Evolutionary conservation across 2,329 filamentous ascomycete genomes (phyloP), one percentile per base, ranked within the genome.

Genomic region (Ceratocystis harringtonii): DNA sequence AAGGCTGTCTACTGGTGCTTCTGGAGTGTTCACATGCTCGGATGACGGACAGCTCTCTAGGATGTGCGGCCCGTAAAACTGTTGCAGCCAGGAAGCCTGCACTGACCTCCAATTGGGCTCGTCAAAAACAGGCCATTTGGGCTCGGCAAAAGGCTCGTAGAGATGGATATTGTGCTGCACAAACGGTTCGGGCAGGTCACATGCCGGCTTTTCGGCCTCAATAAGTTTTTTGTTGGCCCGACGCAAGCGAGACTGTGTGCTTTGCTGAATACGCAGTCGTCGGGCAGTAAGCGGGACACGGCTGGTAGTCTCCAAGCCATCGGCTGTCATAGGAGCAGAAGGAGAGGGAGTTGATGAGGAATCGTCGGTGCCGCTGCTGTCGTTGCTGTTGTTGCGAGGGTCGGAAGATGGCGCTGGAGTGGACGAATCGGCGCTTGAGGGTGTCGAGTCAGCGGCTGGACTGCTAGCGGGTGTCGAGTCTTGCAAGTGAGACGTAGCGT

Each of bases 21-120:
- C 44, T 19, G 19, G 5, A 3, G 3, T 44, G 15, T 41, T 4
- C 3, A 5, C 3, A 1, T 41, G 36, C 36, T 22, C 22, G 8
- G 48, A 15, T 6, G 61, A 45, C 5, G 17, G 22, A n/a, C 43
- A 50, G n/a, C 22, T 17, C 5, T 62, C 28, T 15, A 65, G 7
- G n/a, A 44, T 30, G 25, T 65, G 66, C 19, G 60, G 60, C n/a
- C 60, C 63, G 44, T 68, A 68, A 36, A 60, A 66, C 44, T 68
- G 64, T 32, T 68, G 66, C 15, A 68, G 44, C 64, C 66, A 66
- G 10, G 64, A 66, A 5, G 66, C 64, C 45, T 65, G 64, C 44
- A 68, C 17, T 19, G 61, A 63, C 12, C 66, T 52, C 66, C 66
- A 68, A 64, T 68, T 64, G 4, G 66, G 66, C 30, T 61, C 63